A percentile compares a stretch with the other conserved stretches of the same genome.
These are phyloP conservation scores for Babesia sp. DNA, from an alignment of 169 alveolate genomes.

Conservation along the genomic window DNA sequence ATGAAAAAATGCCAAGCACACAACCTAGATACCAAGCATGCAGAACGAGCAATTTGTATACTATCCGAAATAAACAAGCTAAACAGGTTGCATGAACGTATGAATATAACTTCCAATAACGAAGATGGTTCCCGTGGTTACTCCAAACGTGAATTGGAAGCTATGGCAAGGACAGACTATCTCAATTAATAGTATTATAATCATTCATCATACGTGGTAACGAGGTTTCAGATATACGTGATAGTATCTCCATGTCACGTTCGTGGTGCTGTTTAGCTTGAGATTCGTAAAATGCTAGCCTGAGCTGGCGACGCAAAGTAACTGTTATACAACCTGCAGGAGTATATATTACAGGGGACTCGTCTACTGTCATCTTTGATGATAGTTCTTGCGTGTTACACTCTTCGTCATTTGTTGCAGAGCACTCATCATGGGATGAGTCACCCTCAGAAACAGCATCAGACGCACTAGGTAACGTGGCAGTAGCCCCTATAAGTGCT, in stretches of 20 bases:
- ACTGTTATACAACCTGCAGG: background rate
- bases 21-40: background rate
- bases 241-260: slow-evolving; percentile 1
- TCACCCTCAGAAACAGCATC: background rate
- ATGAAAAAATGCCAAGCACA: background rate
- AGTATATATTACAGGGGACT: background rate
- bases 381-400: background rate
- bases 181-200: no score
- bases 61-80: slow-evolving; percentile 6
- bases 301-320: background rate
- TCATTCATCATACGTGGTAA: background rate
- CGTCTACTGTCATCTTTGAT: background rate
- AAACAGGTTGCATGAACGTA: background rate
- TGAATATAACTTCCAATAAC: background rate
- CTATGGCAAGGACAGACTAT: background rate
- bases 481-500: background rate
- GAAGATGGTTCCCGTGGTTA: background rate
- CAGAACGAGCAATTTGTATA: background rate
- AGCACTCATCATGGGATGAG: background rate
- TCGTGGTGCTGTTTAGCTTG: background rate
- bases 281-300: slow-evolving; percentile 16
- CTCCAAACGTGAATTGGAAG: background rate
- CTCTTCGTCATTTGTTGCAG: background rate
- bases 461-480: background rate
- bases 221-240: background rate